Evolutionary conservation across 257 asterid genomes (phyloP).

Genomic region (Lycium ferocissimum): DNA sequence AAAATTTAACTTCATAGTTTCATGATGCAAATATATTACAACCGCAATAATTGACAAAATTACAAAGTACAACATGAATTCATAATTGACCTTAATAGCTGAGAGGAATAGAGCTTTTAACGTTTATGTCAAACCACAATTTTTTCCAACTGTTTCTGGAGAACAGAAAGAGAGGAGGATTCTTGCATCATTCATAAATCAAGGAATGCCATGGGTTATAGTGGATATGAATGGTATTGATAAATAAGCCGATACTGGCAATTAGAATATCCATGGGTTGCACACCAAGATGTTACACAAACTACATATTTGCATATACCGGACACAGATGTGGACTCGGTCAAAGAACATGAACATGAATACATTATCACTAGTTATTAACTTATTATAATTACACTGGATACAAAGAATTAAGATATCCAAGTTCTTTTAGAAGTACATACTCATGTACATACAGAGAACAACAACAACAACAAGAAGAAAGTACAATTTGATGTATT

Average conservation of each 20-base stretch:
- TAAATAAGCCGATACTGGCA: neutral
- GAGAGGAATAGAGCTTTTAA: neutral
- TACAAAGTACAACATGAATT: neutral
- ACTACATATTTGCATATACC: neutral
- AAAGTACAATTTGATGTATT: slow-evolving; percentile 18
- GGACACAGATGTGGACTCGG: neutral
- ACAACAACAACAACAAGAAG: neutral
- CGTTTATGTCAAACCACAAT: slow-evolving; percentile 4
- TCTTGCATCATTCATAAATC: neutral
- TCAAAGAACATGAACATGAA: neutral
- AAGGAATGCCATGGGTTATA: neutral
- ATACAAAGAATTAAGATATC: neutral
- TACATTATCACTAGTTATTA: neutral
- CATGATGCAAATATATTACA: neutral
- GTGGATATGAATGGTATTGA: neutral
- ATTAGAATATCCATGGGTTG: neutral
- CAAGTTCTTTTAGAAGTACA: neutral
- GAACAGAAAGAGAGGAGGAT: neutral
- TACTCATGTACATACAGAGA: neutral
- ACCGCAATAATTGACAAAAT: neutral
- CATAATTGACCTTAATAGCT: neutral
- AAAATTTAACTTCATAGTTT: neutral
- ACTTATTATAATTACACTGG: neutral
- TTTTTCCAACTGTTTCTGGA: neutral
- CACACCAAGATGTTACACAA: neutral